These are phyloP conservation scores for Takashimella koratensis DNA, from an alignment of 1,284 basidiomycete species.

Conservation along the genomic window DNA sequence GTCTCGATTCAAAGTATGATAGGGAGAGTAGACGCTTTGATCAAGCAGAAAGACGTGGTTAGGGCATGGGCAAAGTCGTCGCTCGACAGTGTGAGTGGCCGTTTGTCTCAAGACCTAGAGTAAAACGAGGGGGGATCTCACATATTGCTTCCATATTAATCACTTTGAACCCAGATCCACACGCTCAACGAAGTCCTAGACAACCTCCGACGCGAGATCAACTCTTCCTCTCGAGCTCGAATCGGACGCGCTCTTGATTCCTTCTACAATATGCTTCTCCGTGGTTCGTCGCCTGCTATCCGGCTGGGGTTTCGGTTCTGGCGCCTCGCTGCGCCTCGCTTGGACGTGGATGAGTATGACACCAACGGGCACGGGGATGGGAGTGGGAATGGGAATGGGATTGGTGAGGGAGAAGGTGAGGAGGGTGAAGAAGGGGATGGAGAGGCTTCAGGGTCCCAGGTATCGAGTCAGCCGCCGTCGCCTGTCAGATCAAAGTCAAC, in stretches of 20 bases:
- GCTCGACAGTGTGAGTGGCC: conserved; percentile 9
- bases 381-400: too few relatives aligned
- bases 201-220: not conserved
- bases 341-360: not conserved
- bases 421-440: too few relatives aligned
- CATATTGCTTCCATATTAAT: too few relatives aligned
- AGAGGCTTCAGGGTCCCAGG: too few relatives aligned
- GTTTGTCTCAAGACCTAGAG: too few relatives aligned
- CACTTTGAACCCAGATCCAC: not conserved
- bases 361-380: too few relatives aligned
- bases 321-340: not conserved
- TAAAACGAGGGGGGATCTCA: too few relatives aligned
- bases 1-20: conserved; percentile 21
- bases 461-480: too few relatives aligned
- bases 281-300: not conserved
- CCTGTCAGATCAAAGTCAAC: too few relatives aligned
- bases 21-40: conserved; percentile 17
- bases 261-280: not conserved
- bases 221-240: not conserved
- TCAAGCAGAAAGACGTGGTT: conserved; percentile 28
- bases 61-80: conserved; percentile 22
- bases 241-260: not conserved
- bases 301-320: not conserved
- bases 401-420: too few relatives aligned
- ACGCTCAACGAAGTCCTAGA: not conserved